Base-by-base conservation (phyloP, 768 basidiomycete genomes). In the Cubamyces sp. region DNA sequence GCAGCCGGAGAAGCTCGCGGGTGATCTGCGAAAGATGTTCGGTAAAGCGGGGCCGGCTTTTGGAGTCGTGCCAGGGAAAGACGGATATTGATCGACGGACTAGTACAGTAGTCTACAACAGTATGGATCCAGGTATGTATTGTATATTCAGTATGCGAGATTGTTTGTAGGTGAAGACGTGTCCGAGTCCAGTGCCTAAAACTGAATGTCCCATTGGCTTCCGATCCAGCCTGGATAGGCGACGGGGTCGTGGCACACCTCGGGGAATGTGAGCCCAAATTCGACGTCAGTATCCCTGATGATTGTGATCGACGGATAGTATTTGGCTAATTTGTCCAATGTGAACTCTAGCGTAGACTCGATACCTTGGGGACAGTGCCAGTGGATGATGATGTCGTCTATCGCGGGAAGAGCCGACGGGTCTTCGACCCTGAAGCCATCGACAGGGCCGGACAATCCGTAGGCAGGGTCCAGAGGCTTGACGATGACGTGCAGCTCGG, bases 21-120 rank as follows among this genome's bases (percentile, higher is more conserved):
- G 57, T 12, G 74, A 75, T 58, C 9, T 75, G 39, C 60, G 71
- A 11, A 65, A 58, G 47, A 73, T 73, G 71, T 72, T 74, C 46
- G 70, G 71, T 0, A 69, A 65, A 50, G 68, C 64, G 12, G 72
- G 73, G 15, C 65, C 68, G 3, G 73, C 71, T n/a, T 68, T 55
- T 52, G 66, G 57, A 16, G 69, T 70, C 15, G 64, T 71, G 12
- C 9, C 28, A 3, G 64, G 64, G 9, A 61, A 52, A 18, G 48
- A 50, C 25, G 64, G 64, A 19, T 66, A 68, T 21, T 37, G 23
- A 16, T 58, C 16, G 23, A 14, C 15, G 5, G 28, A 12, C 7
- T 25, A 11, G 3, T 23, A 49, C 48, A 34, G 34, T 34, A 34
- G 34, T 34, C 34, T 34, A 34, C 34, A 34, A 34, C 34, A 34